Evolutionary conservation across 2,329 filamentous ascomycete genomes (phyloP), one percentile per base, ranked within the genome.

Genomic region (Ophiostoma pallidulum): DNA sequence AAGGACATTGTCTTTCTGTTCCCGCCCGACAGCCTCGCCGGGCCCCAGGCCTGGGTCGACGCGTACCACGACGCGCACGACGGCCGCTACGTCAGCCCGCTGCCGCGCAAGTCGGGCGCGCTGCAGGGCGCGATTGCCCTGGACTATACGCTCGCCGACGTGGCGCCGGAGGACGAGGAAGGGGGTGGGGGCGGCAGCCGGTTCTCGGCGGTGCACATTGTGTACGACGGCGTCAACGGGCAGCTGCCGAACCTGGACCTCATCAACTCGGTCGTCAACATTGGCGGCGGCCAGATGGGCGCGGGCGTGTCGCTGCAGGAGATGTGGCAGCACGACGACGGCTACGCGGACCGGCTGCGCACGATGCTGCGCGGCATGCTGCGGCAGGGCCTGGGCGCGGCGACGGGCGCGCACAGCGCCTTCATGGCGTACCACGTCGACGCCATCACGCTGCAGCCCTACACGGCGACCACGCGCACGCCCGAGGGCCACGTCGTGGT

Each of bases 351-450:
- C 60, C 81, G 92, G 16, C 74, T 98, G 35, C 76, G 80, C 57
- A 96, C 90, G 0, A 92, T 98, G 77, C 74, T 95, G 36, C 78
- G 88, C 33, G 91, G 92, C 33, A 95, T 98, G 87, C 67, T 94
- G 51, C 89, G 84, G 52, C 92, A 98, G 66, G 89, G 86, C 0
- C 70, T 96, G 1, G 92, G 92, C 1, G 84, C 91, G 56, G 86
- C 89, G 4, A 88, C 87, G 4, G 92, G 92, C 5, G 84, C 91
- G 2, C 92, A 98, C 63, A 95, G 88, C 63, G 85, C 84, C 56
- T 98, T 98, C 64, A 96, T 98, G 60, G 89, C 92, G 0, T 98
- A 98, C 62, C 92, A 97, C 58, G 86, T 98, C 52, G 92, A 98
- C 62, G 92, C 92, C 3, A 84, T 98, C 54, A 98, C 92, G 1